phyloP scores from a whole-genome alignment of 495 filamentous ascomycete species.

The Podospora australis region DNA sequence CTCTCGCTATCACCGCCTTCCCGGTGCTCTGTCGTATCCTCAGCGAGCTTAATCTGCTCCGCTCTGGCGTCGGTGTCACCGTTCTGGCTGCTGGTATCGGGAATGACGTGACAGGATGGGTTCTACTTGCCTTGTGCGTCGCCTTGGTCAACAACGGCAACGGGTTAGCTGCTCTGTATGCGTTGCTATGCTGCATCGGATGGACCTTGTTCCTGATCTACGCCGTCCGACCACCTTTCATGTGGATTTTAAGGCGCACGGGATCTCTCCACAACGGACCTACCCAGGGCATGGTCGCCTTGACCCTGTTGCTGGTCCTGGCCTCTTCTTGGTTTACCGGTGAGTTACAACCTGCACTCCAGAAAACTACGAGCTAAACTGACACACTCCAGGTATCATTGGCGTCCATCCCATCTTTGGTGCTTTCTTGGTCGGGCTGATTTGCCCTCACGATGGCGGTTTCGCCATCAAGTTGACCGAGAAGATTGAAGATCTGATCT shows the following conservation, averaged over 20 bases:
- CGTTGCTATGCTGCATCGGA: constrained; percentile 67
- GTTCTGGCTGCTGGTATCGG: constrained; percentile 90
- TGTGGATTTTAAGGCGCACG: constrained; percentile 64
- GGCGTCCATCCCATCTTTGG: constrained; percentile 87
- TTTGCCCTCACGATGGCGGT: constrained; percentile 90
- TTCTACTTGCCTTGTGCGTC: constrained; percentile 89
- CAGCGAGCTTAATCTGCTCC: constrained; percentile 83
- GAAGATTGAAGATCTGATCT: constrained; percentile 91
- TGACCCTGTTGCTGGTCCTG: constrained; percentile 75
- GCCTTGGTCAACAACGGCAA: constrained; percentile 84
- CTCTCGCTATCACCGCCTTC: constrained; percentile 94
- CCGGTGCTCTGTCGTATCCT: constrained; percentile 93
- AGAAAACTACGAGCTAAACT: no score
- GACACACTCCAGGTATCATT: constrained; percentile 70
- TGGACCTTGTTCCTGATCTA: constrained; percentile 75
- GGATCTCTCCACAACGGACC: constrained; percentile 86
- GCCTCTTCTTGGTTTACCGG: constrained; percentile 89
- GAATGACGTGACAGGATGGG: constrained; percentile 89
- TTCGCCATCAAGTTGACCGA: constrained; percentile 94
- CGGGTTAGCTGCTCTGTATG: constrained; percentile 81
- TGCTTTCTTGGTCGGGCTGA: constrained; percentile 77
- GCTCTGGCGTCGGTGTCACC: constrained; percentile 80
- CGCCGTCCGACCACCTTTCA: constrained; percentile 68
- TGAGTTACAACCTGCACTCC: no score
- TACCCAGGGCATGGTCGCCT: constrained; percentile 73